These are phyloP conservation scores for Clavispora phyllophila DNA, from an alignment of 805 yeast species.

Conservation along the genomic window DNA sequence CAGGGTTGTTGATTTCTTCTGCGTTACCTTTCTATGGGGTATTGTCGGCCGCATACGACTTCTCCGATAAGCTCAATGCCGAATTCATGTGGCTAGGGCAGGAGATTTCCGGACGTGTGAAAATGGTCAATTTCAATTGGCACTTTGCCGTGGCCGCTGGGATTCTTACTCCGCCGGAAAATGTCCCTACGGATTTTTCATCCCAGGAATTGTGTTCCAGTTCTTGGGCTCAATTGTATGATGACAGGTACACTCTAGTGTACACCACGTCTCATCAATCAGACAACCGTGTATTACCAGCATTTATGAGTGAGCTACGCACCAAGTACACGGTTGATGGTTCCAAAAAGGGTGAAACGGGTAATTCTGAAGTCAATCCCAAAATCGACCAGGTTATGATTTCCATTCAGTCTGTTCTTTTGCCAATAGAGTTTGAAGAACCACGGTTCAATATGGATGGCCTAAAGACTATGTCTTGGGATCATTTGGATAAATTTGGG, in stretches of 20 bases:
- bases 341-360: slow-evolving; percentile 1
- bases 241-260: slow-evolving; percentile 20
- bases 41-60: slow-evolving; percentile 17
- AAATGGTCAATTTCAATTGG: slow-evolving; percentile 20
- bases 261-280: slow-evolving; percentile 33
- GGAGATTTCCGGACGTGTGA: slow-evolving; percentile 23
- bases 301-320: slow-evolving; percentile 13
- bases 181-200: slow-evolving; percentile 16
- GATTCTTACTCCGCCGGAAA: slow-evolving; percentile 24
- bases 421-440: slow-evolving; percentile 19
- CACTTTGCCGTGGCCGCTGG: slow-evolving; percentile 27
- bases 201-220: slow-evolving; percentile 32
- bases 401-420: slow-evolving; percentile 18
- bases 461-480: slow-evolving; percentile 29
- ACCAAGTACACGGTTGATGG: slow-evolving; percentile 12
- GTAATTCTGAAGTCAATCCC: slow-evolving; percentile 7
- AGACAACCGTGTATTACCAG: slow-evolving; percentile 22
- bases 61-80: slow-evolving; percentile 9
- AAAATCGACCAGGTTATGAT: slow-evolving; percentile 18
- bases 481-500: slow-evolving; percentile 12
- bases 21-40: slow-evolving; percentile 21
- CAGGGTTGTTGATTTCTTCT: slow-evolving; percentile 25
- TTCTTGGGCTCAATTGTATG: slow-evolving; percentile 33
- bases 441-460: slow-evolving; percentile 13
- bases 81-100: slow-evolving; percentile 34